Conservation (phyloP, 495 filamentous ascomycete genomes). For the Astrocystis sublimbata region DNA sequence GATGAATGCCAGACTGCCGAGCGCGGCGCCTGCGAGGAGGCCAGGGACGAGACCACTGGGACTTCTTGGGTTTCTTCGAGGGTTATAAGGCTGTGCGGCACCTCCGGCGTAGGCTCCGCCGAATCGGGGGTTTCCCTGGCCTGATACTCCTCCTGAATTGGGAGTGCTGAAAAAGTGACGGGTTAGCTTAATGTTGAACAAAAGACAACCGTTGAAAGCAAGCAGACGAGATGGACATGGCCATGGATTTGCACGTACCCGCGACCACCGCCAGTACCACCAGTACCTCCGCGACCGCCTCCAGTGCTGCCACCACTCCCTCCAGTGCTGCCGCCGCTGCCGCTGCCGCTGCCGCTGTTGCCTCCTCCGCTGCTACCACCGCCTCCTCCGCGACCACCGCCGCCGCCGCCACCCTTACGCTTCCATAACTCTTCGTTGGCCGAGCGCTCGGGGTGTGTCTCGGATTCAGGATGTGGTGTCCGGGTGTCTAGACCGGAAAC, state of each 20-base stretch:
- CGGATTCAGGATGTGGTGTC: slow-evolving; percentile 21
- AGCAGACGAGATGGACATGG: neutral
- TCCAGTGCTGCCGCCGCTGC: neutral
- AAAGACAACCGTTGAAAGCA: neutral
- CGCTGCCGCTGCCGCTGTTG: neutral
- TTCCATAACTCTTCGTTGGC: slow-evolving; percentile 52
- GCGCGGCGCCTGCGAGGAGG: slow-evolving; percentile 55
- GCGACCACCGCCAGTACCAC: neutral
- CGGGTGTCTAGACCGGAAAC: slow-evolving; percentile 23
- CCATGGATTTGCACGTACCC: slow-evolving; percentile 2
- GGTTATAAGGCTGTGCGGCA: slow-evolving; percentile 62
- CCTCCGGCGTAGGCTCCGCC: slow-evolving; percentile 79
- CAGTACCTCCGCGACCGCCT: neutral
- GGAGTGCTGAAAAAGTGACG: neutral
- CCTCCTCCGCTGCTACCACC: slow-evolving; percentile 28
- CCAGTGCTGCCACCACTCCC: neutral
- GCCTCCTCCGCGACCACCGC: slow-evolving; percentile 50
- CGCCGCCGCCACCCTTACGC: slow-evolving; percentile 56
- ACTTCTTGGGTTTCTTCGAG: slow-evolving; percentile 61
- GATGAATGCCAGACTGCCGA: slow-evolving; percentile 55
- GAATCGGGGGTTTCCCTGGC: too few relatives aligned
- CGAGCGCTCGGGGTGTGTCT: slow-evolving; percentile 25
- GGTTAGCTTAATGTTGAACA: slow-evolving; percentile 2
- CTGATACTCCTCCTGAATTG: too few relatives aligned
- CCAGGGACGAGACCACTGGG: slow-evolving; percentile 61